phyloP scores from a whole-genome alignment of 129 eudicot species.

The Saussurea involucrata region DNA sequence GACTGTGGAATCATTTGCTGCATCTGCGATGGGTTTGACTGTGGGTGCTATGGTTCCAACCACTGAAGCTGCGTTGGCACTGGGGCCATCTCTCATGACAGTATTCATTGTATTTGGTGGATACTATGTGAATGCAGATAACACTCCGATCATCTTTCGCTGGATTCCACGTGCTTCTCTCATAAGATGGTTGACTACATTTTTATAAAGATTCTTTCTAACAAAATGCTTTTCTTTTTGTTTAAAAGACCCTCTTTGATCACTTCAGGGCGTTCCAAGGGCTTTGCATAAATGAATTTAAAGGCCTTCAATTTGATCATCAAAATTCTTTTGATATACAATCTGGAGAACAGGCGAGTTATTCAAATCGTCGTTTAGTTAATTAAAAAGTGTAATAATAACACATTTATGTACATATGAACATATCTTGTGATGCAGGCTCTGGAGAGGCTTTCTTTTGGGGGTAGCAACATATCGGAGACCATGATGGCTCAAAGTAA shows the following conservation, averaged over 20 bases:
- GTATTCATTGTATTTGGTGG: constrained; percentile 97
- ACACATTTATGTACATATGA: not conserved
- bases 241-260: not conserved
- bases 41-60: constrained; percentile 99
- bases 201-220: not conserved
- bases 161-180: constrained; percentile 98
- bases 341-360: constrained; percentile 88
- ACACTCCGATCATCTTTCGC: constrained; percentile 91
- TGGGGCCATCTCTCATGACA: constrained; percentile 98
- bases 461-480: constrained; percentile 60
- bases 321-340: constrained; percentile 78
- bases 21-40: constrained; percentile 98
- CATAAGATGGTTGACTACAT: constrained; percentile 72
- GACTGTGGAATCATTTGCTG: constrained; percentile 89
- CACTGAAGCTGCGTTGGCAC: constrained; percentile 95
- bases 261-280: constrained; percentile 94
- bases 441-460: constrained; percentile 81
- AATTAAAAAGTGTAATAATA: not conserved
- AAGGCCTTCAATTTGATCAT: constrained; percentile 83
- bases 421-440: constrained; percentile 46
- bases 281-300: constrained; percentile 93
- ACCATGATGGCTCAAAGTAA: constrained; percentile 79
- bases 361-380: not conserved
- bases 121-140: constrained; percentile 88
- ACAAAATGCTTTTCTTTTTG: not conserved